These are phyloP conservation scores for Corymbia citriodora DNA, from an alignment of 441 rosid genomes.

Conservation along the genomic window DNA sequence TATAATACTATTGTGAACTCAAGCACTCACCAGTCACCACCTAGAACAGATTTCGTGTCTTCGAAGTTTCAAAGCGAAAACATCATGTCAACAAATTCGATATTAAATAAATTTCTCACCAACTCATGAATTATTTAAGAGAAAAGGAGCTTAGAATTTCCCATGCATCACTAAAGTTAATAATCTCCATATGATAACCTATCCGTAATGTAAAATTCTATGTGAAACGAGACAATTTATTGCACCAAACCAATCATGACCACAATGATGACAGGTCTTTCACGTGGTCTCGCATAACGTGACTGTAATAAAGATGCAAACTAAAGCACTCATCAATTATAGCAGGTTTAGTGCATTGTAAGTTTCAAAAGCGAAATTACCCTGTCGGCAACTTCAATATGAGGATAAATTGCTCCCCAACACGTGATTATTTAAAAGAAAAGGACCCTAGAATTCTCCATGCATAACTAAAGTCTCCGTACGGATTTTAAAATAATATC, in stretches of 20 bases:
- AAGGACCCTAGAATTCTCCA: background rate
- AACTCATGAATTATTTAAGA: too few species aligned
- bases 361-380: background rate
- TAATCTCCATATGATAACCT: background rate
- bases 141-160: too few species aligned
- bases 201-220: background rate
- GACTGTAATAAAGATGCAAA: background rate
- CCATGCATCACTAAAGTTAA: too few species aligned
- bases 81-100: too few species aligned
- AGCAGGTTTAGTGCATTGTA: background rate
- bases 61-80: too few species aligned
- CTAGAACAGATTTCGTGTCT: too few species aligned
- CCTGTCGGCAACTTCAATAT: background rate
- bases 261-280: background rate
- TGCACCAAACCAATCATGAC: background rate
- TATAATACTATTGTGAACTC: too few species aligned
- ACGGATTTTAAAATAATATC: background rate
- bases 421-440: background rate
- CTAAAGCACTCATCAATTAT: background rate
- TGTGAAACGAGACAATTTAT: background rate
- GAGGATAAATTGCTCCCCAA: background rate
- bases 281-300: background rate
- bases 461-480: background rate
- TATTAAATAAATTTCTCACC: too few species aligned
- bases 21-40: too few species aligned